Evolutionary conservation across 306 rosid genomes (phyloP).

Genomic region (Gastrolobium villosum): DNA sequence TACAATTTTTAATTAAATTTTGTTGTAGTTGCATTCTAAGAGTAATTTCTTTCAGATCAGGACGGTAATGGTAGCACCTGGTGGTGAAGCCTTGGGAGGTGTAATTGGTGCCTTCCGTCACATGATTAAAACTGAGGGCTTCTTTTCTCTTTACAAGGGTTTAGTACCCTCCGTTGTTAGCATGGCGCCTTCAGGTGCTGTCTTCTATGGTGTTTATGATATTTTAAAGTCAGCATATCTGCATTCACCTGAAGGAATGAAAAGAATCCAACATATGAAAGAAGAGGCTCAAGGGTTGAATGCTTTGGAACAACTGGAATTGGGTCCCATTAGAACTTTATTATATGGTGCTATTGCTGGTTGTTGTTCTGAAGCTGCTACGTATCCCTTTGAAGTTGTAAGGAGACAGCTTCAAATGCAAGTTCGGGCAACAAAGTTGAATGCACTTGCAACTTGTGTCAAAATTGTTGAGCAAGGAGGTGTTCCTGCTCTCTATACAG

Average conservation of each 20-base stretch:
- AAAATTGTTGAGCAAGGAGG: slow-evolving; percentile 92
- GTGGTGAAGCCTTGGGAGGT: slow-evolving; percentile 96
- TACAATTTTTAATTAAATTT: background rate
- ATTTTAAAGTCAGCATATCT: slow-evolving; percentile 84
- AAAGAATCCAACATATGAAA: slow-evolving; percentile 75
- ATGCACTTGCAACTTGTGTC: slow-evolving; percentile 78
- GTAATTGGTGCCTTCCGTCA: slow-evolving; percentile 84
- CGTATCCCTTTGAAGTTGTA: slow-evolving; percentile 96
- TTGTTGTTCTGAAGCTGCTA: slow-evolving; percentile 95
- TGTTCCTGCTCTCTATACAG: slow-evolving; percentile 86
- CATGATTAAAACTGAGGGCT: slow-evolving; percentile 93
- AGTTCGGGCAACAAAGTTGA: slow-evolving; percentile 75
- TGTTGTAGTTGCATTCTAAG: slow-evolving; percentile 43
- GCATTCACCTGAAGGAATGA: slow-evolving; percentile 89
- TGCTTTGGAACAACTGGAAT: slow-evolving; percentile 90
- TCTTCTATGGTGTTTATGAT: slow-evolving; percentile 92
- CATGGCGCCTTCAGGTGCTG: slow-evolving; percentile 99
- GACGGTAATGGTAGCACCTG: slow-evolving; percentile 95
- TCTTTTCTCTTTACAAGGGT: slow-evolving; percentile 93
- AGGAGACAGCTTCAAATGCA: slow-evolving; percentile 96
- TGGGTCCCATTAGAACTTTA: slow-evolving; percentile 87
- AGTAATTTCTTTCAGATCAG: slow-evolving; percentile 75
- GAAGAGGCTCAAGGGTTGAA: slow-evolving; percentile 67
- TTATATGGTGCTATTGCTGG: slow-evolving; percentile 95
- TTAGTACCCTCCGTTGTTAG: slow-evolving; percentile 90